Evolutionary conservation across 805 yeast genomes (phyloP).

Genomic region (Starmera quercuum): DNA sequence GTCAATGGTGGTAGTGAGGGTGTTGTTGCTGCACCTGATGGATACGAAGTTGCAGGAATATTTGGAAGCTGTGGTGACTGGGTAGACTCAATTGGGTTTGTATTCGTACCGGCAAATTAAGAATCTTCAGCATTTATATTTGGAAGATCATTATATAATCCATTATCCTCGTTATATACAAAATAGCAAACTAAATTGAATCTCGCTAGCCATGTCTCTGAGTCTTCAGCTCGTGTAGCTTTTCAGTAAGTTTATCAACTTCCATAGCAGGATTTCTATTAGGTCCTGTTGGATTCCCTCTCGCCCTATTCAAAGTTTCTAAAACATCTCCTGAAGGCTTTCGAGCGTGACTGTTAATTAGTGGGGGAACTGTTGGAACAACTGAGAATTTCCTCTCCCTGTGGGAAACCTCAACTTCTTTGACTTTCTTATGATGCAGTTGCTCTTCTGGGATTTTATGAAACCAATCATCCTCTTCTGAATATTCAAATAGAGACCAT

Average conservation of each 20-base stretch:
- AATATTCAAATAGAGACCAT: constrained; percentile 84
- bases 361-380: constrained; percentile 65
- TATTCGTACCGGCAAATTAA: constrained; percentile 37
- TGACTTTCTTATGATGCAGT: constrained; percentile 42
- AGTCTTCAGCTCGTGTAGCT: constrained; percentile 16
- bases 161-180: neutral
- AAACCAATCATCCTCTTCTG: constrained; percentile 74
- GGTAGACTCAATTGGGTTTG: constrained; percentile 68
- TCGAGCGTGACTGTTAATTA: constrained; percentile 1
- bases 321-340: constrained; percentile 1
- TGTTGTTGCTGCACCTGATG: constrained; percentile 56
- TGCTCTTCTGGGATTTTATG: constrained; percentile 44
- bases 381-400: constrained; percentile 66
- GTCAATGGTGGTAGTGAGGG: constrained; percentile 57
- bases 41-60: constrained; percentile 56
- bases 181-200: too few species aligned
- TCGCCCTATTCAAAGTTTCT: constrained; percentile 10
- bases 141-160: neutral
- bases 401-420: constrained; percentile 63
- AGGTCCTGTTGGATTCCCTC: constrained; percentile 7
- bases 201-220: neutral
- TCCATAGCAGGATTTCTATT: constrained; percentile 8
- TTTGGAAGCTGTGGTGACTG: constrained; percentile 64
- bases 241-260: constrained; percentile 24
- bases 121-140: too few species aligned